These are phyloP conservation scores for Barbarea vulgaris DNA, from an alignment of 345 rosid species.

Conservation along the genomic window DNA sequence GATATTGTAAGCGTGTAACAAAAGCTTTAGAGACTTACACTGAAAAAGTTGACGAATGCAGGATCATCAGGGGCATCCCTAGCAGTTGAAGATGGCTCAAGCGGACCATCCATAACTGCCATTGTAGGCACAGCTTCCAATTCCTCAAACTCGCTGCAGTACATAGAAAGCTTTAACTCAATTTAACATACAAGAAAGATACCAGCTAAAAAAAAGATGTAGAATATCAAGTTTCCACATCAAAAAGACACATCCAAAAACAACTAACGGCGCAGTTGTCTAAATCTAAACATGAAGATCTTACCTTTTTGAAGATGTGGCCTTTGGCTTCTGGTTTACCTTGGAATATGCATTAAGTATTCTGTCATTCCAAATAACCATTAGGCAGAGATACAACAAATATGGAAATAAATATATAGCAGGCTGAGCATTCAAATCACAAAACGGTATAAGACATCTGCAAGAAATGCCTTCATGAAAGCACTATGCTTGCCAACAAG, in stretches of 20 bases:
- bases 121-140: constrained; percentile 87
- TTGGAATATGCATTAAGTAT: constrained; percentile 85
- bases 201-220: not conserved
- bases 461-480: not conserved
- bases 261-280: not conserved
- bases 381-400: constrained; percentile 5
- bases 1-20: not conserved
- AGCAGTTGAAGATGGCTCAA: constrained; percentile 71
- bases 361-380: constrained; percentile 48
- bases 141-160: constrained; percentile 88
- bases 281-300: constrained; percentile 1
- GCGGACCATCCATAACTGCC: constrained; percentile 89
- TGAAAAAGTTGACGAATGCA: constrained; percentile 84
- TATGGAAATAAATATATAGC: not conserved
- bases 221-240: not conserved
- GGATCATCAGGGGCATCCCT: constrained; percentile 74
- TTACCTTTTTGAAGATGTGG: constrained; percentile 70
- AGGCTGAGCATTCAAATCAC: not conserved
- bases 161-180: not conserved
- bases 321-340: constrained; percentile 76
- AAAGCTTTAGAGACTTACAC: constrained; percentile 51
- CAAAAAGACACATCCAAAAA: not conserved
- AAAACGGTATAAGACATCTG: not conserved
- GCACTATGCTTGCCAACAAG: not conserved
- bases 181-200: not conserved